A percentile compares a stretch with the other conserved stretches of the same genome.
Conservation (phyloP, 73 alveolate species). For the Symbiodinium natans region DNA sequence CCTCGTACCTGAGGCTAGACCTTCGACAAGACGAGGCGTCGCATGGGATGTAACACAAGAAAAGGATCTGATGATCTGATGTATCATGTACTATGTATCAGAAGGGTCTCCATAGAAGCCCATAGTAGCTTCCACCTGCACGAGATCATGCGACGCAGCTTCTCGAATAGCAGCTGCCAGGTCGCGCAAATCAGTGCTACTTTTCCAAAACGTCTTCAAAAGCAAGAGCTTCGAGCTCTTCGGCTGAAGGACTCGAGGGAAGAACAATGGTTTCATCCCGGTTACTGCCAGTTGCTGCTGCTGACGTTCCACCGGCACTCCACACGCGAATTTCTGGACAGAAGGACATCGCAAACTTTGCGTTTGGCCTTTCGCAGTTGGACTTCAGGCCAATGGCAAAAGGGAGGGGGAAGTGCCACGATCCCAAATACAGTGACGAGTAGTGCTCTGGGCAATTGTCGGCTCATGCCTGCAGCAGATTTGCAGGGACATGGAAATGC, state of each 20-base stretch:
- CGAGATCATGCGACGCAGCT: too few species aligned
- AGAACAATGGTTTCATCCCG: too few species aligned
- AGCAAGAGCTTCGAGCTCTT: not conserved
- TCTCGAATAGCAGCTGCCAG: not conserved
- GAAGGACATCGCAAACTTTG: slow-evolving; percentile 72
- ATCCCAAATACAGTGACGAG: too few species aligned
- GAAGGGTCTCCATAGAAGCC: not conserved
- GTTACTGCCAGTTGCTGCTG: not conserved
- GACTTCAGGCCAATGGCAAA: slow-evolving; percentile 40
- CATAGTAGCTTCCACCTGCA: too few species aligned
- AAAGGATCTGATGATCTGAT: too few species aligned
- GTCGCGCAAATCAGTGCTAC: slow-evolving; percentile 12
- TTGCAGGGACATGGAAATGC: slow-evolving; percentile 56
- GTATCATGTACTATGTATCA: not conserved
- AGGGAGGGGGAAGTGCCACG: not conserved
- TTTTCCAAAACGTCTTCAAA: not conserved
- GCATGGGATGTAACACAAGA: not conserved
- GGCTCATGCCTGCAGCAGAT: too few species aligned
- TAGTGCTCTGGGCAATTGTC: too few species aligned
- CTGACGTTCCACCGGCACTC: not conserved
- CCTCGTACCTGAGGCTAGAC: slow-evolving; percentile 44
- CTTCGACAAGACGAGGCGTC: slow-evolving; percentile 8
- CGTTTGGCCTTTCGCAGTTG: slow-evolving; percentile 52
- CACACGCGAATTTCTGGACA: not conserved
- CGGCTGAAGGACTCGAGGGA: not conserved